Evolutionary conservation across 2,329 filamentous ascomycete genomes (phyloP), one percentile per base, ranked within the genome.

Genomic region (Ascochyta rabiei): DNA sequence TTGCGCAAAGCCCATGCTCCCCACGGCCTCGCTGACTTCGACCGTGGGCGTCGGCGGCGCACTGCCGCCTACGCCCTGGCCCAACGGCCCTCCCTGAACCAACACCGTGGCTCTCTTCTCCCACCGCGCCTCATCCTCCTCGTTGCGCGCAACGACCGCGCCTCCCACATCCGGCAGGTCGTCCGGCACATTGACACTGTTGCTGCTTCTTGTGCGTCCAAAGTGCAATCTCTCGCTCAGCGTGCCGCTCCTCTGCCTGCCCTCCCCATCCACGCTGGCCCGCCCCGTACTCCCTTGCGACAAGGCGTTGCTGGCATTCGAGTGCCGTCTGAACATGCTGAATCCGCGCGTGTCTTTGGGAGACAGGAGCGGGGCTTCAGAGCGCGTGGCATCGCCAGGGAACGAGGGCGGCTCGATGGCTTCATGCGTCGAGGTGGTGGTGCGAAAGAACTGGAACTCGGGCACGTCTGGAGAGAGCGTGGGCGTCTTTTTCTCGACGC

Each of bases 31-130:
- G 24, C 18, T 40, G 18, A 50, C 43, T 49, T 72, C 69, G 16
- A 63, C 48, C 38, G 60, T 65, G 19, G 70, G 69, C 18, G 73
- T 73, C 6, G 61, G 59, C 44, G 63, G 68, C 45, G 70, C 66
- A 49, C 67, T 71, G 48, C 67, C 71, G 30, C 60, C 46, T 28
- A 58, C 45, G 21, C 52, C 54, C 31, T 74, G 70, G 24, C 73
- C 79, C 57, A 79, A 72, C 44, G 80, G 77, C n/a, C 81, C 80
- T 56, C 75, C 82, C 63, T 84, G 84, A 28, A 91, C 93, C 61
- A 98, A 80, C 56, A 96, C 85, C n/a, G 93, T 97, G 24, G 95
- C 95, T 56, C 93, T 84, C 79, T 90, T 88, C 81, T 98, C 95
- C 95, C 95, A 99, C 76, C 89, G 84, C 55, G 86, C 85, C 79